phyloP scores from a whole-genome alignment of 108 stramenopile species.

The Nitzschia palea region DNA sequence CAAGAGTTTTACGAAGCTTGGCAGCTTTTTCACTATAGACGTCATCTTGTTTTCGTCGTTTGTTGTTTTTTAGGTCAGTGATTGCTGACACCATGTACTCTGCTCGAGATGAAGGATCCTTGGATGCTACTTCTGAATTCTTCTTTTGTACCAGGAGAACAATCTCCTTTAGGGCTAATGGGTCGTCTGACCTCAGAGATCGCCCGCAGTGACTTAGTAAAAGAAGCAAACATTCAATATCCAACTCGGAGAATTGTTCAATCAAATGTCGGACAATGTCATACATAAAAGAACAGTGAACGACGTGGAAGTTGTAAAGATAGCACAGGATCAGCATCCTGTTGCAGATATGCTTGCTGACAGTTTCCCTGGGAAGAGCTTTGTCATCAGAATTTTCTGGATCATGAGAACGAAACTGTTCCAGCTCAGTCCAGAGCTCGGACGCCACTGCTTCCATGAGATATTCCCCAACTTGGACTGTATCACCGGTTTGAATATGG shows the following conservation, averaged over 20 bases:
- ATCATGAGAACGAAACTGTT: constrained; percentile 6
- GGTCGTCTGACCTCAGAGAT: constrained; percentile 90
- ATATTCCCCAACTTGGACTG: constrained; percentile 70
- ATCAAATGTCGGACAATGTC: constrained; percentile 88
- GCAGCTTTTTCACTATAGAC: constrained; percentile 63
- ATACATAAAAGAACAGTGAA: constrained; percentile 89
- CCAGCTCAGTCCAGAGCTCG: constrained; percentile 51
- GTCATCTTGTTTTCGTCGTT: constrained; percentile 73
- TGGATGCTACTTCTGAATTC: constrained; percentile 6
- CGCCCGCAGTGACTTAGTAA: constrained; percentile 86
- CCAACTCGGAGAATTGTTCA: constrained; percentile 71
- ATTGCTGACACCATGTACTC: constrained; percentile 90
- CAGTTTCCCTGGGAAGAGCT: constrained; percentile 15
- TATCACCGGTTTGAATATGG: constrained; percentile 81
- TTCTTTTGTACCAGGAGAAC: constrained; percentile 81
- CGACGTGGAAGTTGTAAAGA: constrained; percentile 87
- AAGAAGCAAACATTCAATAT: constrained; percentile 87
- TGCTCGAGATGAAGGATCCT: constrained; percentile 63
- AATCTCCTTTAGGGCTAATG: constrained; percentile 89
- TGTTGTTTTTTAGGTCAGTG: constrained; percentile 93
- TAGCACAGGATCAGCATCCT: constrained; percentile 87
- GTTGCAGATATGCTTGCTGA: constrained; percentile 78
- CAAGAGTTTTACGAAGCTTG: constrained; percentile 77
- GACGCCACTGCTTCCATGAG: constrained; percentile 63
- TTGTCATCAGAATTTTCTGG: constrained; percentile 5